phyloP scores from a whole-genome alignment of 768 basidiomycete genomes.

The Xerocomellus intermedius region DNA sequence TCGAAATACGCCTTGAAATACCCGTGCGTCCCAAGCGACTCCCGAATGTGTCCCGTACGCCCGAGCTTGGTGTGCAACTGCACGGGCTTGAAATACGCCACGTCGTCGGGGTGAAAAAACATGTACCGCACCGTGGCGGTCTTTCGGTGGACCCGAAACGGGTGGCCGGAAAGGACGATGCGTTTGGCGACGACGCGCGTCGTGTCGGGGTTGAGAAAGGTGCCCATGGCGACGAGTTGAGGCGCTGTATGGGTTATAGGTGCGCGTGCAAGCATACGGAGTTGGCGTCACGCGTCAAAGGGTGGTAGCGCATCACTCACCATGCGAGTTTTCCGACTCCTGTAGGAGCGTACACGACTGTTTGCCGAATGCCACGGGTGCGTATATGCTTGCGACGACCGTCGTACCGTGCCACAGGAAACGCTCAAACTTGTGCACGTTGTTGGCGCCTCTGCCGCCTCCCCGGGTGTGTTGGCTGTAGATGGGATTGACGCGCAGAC shows the following conservation, averaged over 20 bases:
- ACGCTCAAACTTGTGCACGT: conserved; percentile 95
- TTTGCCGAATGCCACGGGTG: conserved; percentile 84
- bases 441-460: conserved; percentile 89
- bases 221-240: conserved; percentile 85
- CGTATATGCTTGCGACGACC: conserved; percentile 84
- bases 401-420: conserved; percentile 83
- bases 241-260: conserved; percentile 46
- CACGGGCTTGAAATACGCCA: conserved; percentile 90
- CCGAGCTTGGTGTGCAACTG: conserved; percentile 93
- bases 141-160: conserved; percentile 96
- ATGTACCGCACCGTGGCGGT: conserved; percentile 97
- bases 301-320: conserved; percentile 36
- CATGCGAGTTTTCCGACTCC: conserved; percentile 65
- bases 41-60: conserved; percentile 82
- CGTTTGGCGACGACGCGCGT: conserved; percentile 91
- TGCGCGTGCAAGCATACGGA: not conserved
- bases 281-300: not conserved
- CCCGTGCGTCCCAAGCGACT: conserved; percentile 94
- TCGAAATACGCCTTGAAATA: conserved; percentile 98
- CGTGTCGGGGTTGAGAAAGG: conserved; percentile 85
- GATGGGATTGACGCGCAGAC: conserved; percentile 79
- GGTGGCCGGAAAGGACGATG: conserved; percentile 93
- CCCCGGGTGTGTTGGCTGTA: conserved; percentile 92
- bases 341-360: conserved; percentile 70
- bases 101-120: conserved; percentile 96